Percentiles rank a stretch among this genome's conserved stretches.
These are phyloP conservation scores for Phytopythium montanum DNA, from an alignment of 352 stramenopile species.

Conservation along the genomic window DNA sequence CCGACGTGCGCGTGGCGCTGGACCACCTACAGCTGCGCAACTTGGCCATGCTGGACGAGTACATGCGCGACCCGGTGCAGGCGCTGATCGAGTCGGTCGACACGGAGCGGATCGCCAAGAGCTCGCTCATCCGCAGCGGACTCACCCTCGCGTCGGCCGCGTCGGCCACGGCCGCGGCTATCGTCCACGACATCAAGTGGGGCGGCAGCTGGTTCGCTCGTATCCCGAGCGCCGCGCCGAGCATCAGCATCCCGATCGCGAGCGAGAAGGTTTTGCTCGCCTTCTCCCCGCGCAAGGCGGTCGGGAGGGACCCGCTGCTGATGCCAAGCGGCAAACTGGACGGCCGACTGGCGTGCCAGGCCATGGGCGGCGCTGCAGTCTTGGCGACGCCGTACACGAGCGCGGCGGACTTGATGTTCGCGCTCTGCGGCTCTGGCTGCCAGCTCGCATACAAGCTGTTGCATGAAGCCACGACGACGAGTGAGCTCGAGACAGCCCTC, in stretches of 20 bases:
- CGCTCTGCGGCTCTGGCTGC: conserved; percentile 41
- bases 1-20: conserved; percentile 42
- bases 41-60: conserved; percentile 52
- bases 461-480: conserved; percentile 29
- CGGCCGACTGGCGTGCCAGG: conserved; percentile 49
- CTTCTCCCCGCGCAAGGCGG: conserved; percentile 39
- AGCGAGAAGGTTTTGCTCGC: conserved; percentile 51
- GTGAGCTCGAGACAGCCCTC: conserved; percentile 46
- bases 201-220: conserved; percentile 46
- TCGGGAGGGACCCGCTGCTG: conserved; percentile 31
- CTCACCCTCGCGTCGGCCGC: conserved; percentile 56
- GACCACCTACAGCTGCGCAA: conserved; percentile 48
- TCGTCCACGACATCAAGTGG: conserved; percentile 69
- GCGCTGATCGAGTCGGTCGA: conserved; percentile 70
- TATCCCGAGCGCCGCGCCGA: conserved; percentile 45
- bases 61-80: conserved; percentile 60
- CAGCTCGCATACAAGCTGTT: conserved; percentile 55
- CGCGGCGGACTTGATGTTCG: conserved; percentile 37
- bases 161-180: conserved; percentile 55
- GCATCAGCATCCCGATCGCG: conserved; percentile 41
- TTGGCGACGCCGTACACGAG: conserved; percentile 17
- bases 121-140: conserved; percentile 40
- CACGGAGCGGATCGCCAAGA: conserved; percentile 46
- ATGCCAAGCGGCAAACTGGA: conserved; percentile 48
- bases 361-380: conserved; percentile 48